Evolutionary conservation across 768 basidiomycete species (phyloP), one percentile per base, ranked within the genome.

Genomic region (Dacryopinax primogenitus): DNA sequence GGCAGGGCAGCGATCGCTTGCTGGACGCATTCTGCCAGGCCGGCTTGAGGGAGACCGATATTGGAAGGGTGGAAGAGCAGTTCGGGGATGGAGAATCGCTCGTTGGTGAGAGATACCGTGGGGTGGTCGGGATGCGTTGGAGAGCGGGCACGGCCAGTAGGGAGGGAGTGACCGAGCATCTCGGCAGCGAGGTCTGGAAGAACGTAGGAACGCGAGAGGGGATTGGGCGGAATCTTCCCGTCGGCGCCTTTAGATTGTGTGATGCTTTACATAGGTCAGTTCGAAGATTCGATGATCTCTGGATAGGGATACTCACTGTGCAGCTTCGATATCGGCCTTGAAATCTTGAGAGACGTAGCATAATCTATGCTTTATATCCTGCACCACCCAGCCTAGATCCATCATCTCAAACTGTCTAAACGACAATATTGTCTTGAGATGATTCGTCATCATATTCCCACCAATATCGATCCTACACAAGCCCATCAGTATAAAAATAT

Each of bases 331-430:
- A 75, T 96, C 92, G 58, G 74, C 72, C 66, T 79, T 79, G 77
- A 88, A 93, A 71, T 74, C 70, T 21, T 78, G 77, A 13, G 90
- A 85, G 64, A 95, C 87, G 74, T 86, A 96, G 76, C 92, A 93
- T 73, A 91, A 93, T 16, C 83, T 75, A 74, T 97, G 92, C 74
- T 95, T 93, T 70, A 92, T 87, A 71, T 88, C 83, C 76, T 95
- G 93, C 79, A 96, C 86, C 72, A 97, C 88, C 74, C 87, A 84
- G 1, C 92, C 94, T 74, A 97, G 88, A 71, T 96, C 92, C 86
- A 94, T 93, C 90, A 97, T 92, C 74, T 97, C 91, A 90, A 91
- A 97, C 72, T 97, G 94, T 45, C 95, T 86, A 74, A 89, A 97
- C 13, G 92, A 95, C 3, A 94, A 84, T 47, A 94, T 81, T 72